Percentiles rank a stretch among this genome's conserved stretches.
These are phyloP conservation scores for Galerina sulciceps DNA, from an alignment of 768 basidiomycete species.

Conservation along the genomic window DNA sequence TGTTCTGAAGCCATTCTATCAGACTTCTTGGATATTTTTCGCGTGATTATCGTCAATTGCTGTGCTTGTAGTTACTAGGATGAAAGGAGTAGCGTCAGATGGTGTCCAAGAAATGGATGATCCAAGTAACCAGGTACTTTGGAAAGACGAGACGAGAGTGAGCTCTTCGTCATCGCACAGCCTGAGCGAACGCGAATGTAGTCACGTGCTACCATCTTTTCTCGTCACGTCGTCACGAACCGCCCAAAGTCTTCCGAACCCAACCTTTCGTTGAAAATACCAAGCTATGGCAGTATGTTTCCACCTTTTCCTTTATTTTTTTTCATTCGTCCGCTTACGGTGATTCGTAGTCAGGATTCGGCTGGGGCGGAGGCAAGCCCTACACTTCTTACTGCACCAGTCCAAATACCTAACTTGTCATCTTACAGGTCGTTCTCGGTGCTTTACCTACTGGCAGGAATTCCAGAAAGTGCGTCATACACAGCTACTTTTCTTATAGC, in stretches of 20 bases:
- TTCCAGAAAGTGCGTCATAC: slow-evolving; percentile 63
- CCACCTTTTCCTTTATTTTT: not conserved
- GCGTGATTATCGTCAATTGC: too few relatives aligned
- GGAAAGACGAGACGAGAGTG: too few relatives aligned
- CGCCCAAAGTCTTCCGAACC: not conserved
- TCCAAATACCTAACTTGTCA: not conserved
- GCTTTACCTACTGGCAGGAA: slow-evolving; percentile 93
- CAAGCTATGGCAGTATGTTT: slow-evolving; percentile 42
- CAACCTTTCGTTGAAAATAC: slow-evolving; percentile 18
- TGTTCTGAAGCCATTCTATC: slow-evolving; percentile 38
- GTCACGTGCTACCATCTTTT: slow-evolving; percentile 6
- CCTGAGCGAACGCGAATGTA: not conserved
- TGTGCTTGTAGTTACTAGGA: too few relatives aligned
- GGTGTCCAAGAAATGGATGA: too few relatives aligned
- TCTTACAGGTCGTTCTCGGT: slow-evolving; percentile 73
- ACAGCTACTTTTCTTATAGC: not conserved
- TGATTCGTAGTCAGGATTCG: slow-evolving; percentile 45
- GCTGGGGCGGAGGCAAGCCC: slow-evolving; percentile 46
- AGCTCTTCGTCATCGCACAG: too few relatives aligned
- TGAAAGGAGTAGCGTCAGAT: too few relatives aligned
- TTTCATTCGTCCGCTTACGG: not conserved
- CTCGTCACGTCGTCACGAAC: not conserved
- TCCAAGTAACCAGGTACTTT: too few relatives aligned
- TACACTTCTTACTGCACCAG: not conserved
- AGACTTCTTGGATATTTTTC: not conserved